Base-by-base conservation (phyloP, 83 land plant species). In the Picea abies region DNA sequence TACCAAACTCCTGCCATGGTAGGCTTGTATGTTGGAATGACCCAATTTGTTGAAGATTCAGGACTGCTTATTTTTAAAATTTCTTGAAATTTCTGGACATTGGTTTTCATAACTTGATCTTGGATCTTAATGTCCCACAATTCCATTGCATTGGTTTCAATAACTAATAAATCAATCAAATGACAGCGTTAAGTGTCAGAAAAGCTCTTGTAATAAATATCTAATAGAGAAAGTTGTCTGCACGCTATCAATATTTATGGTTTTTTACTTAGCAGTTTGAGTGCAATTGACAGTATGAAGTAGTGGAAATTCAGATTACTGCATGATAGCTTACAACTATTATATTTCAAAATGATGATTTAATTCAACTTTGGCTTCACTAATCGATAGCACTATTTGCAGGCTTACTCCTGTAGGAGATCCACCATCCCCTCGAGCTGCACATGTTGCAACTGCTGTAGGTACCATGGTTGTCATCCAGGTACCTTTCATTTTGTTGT, bases 401-500 rank as follows among this genome's bases (percentile, higher is more conserved):
- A 97, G 99, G 86, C 88, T 97, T 19, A 95, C 91, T 82, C 96
- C 99, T 60, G 87, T 91, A 61, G 99, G 99, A 72, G 99, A 97
- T 63, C 99, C 94, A 32, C 99, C 99, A 61, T 94, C 99, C 10
- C 99, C 99, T 16, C 95, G 99, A 60, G 99, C 99, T 25, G 99
- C 99, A 26, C 99, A 97, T 87, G 99, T 95, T 71, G 98, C 99
- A 44, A 95, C 99, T 89, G 98, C 99, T 78, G 99, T 97, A 20
- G 99, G 99, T 20, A 96, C 99, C 16, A 97, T 97, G 99, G 99
- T 97, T 37, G 99, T 97, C 49, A 96, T 96, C 81, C 99, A 97
- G 98, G 99, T 97, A 35, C 39, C 63, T 58, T 35, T 62, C 4
- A 35, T 79, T 60, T 11, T 80, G 41, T 47, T 58, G 84, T 79